Evolutionary conservation across 2,329 filamentous ascomycete species (phyloP), one percentile per base, ranked within the genome.

Genomic region (Polytolypa hystricis): DNA sequence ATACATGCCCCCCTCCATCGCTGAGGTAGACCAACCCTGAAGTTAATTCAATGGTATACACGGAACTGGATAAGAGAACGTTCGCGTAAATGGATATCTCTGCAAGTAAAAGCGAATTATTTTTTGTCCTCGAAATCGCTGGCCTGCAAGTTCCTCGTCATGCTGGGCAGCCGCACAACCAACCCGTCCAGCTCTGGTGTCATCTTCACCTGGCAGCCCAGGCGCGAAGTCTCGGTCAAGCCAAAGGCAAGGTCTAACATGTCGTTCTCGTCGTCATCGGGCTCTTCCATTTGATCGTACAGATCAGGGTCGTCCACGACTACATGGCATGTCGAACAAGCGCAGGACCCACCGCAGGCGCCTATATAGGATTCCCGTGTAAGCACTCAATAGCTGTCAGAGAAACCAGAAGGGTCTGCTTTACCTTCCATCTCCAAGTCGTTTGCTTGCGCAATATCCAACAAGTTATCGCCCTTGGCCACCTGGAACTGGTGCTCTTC

Each of bases 131-230:
- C 69, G 52, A 98, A 98, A 63, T 98, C 91, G 60, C 84, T 93
- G 10, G 85, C 84, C 65, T 98, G 91, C 62, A 98, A 54, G 56
- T 98, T 98, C 58, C 91, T 73, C 46, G 91, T 96, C 86, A 95
- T 95, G 25, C 77, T 78, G 9, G 91, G 91, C 53, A 98, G 64
- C 59, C 76, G 82, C 20, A 98, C 85, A 30, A 77, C 75, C 51
- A 98, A 46, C 0, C 91, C 91, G 56, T 96, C 83, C 45, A 96
- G 62, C 48, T 93, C 85, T 61, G 85, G 86, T 41, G 69, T 81
- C 89, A 98, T 95, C 55, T 76, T 70, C 17, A 98, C 83, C 66
- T 95, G 87, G 58, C 87, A 95, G 0, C 87, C 87, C 47, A 95
- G 58, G 19, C 87, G 66, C 37, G 71, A 80, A 16, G 85, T 93